Base-by-base conservation (phyloP, 192 early-diverging fungal genomes). In the Umbelopsis isabellina region DNA sequence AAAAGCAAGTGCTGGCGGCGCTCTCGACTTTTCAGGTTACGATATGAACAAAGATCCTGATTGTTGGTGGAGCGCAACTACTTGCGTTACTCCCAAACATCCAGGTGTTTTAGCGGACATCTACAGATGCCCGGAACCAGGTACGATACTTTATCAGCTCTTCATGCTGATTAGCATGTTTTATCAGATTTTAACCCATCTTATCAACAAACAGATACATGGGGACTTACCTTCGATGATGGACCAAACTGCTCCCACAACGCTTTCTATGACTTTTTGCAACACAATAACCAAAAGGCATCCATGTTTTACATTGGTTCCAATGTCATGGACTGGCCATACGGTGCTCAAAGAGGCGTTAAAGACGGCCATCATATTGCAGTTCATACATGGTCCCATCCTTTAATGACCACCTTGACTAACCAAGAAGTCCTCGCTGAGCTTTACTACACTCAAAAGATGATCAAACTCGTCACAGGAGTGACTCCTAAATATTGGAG, bases 301-400 rank as follows among this genome's bases (percentile, higher is more conserved):
- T 53, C 66, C 66, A 72, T 80, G 78, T 79, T 81, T 70, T 78
- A 73, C 68, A 72, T 76, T 71, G 71, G 81, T 72, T 73, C 81
- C 67, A 75, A 75, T 70, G 73, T 72, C 41, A 52, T 75, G 16
- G 71, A 83, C 58, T 83, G 73, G 68, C 79, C 79, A 25, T 74
- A 74, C 47, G 74, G 70, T 47, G 68, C 72, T 47, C 53, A 71
- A 48, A 78, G 81, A 47, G 78, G 75, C 67, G 61, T 75, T 23
- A 61, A 53, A 9, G 83, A 77, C 55, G 89, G 89, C 22, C 89
- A 91, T 69, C 84, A 89, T 37, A 79, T 91, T 61, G 81, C 73
- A 27, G 73, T 85, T 47, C 89, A 90, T 61, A 90, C 89, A 18
- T 89, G 88, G 88, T 81, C 83, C 44, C 88, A 89, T 68, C 49